Percentiles rank a stretch among this genome's conserved stretches.
Conservation (phyloP, 805 yeast species). For the Hanseniaspora nectarophila region DNA sequence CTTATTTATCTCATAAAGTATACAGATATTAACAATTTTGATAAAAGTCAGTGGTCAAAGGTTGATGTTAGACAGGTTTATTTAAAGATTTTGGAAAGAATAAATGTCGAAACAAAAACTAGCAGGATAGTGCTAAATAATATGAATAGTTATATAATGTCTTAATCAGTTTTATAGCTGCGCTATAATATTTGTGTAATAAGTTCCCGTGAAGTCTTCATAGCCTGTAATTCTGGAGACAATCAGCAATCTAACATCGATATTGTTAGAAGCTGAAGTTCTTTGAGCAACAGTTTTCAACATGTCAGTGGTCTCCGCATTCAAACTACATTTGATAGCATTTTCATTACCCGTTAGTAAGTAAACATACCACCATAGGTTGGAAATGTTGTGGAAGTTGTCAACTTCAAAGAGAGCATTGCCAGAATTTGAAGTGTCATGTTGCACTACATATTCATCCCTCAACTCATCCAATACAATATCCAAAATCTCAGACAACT, state of each 20-base stretch:
- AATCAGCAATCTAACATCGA: slow-evolving; percentile 8
- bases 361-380: slow-evolving; percentile 13
- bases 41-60: background rate
- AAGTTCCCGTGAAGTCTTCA: background rate
- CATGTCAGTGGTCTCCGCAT: background rate
- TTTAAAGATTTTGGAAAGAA: background rate
- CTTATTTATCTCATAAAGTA: background rate
- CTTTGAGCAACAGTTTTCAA: background rate
- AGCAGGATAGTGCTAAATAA: slow-evolving; percentile 4
- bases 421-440: no score
- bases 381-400: slow-evolving; percentile 10
- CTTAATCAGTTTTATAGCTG: background rate
- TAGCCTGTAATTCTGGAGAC: background rate
- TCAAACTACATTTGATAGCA: background rate
- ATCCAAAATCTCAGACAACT: background rate
- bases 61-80: background rate
- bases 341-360: background rate
- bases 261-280: background rate
- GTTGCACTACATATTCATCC: background rate
- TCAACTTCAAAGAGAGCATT: slow-evolving; percentile 3
- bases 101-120: background rate
- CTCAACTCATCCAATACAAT: background rate
- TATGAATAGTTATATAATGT: slow-evolving; percentile 7
- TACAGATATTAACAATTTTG: background rate
- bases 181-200: background rate